A percentile compares a stretch with the other conserved stretches of the same genome.
These are phyloP conservation scores for Epichloe brachyelytri DNA, from an alignment of 2,329 filamentous ascomycete species.

Conservation along the genomic window DNA sequence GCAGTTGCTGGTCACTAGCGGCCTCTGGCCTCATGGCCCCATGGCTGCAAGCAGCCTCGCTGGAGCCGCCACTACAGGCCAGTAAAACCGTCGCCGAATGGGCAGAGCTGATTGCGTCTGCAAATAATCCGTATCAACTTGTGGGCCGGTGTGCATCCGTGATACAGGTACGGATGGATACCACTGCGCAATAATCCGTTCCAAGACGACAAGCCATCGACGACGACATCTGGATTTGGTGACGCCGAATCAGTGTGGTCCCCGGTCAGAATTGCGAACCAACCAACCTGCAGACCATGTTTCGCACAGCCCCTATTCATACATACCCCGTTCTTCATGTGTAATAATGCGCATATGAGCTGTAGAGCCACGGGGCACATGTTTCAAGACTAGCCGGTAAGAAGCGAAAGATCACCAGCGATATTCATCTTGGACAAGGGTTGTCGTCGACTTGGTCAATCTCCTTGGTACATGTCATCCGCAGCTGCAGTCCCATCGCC, in stretches of 20 bases:
- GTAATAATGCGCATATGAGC: not conserved
- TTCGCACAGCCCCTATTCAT: too few species aligned
- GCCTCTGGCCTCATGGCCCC: not conserved
- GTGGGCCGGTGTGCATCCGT: not conserved
- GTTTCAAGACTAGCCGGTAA: not conserved
- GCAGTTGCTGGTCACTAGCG: too few species aligned
- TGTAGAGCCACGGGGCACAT: not conserved
- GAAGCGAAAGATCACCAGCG: not conserved
- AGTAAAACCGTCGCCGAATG: not conserved
- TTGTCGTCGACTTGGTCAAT: not conserved
- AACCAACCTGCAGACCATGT: too few species aligned
- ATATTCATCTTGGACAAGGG: not conserved
- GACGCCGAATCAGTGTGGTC: too few species aligned
- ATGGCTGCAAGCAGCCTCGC: constrained; percentile 8
- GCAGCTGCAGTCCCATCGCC: not conserved
- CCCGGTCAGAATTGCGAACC: not conserved
- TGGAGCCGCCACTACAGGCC: constrained; percentile 3
- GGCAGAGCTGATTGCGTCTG: not conserved
- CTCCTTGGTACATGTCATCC: not conserved
- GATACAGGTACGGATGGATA: constrained; percentile 2
- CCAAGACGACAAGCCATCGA: not conserved
- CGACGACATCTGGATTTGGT: too few species aligned
- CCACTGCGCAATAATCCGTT: not conserved
- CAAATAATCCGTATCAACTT: not conserved
- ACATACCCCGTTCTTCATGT: not conserved